phyloP scores from a whole-genome alignment of 225 moss, liverwort and hornwort species.

The Sphagnum tenellum region DNA sequence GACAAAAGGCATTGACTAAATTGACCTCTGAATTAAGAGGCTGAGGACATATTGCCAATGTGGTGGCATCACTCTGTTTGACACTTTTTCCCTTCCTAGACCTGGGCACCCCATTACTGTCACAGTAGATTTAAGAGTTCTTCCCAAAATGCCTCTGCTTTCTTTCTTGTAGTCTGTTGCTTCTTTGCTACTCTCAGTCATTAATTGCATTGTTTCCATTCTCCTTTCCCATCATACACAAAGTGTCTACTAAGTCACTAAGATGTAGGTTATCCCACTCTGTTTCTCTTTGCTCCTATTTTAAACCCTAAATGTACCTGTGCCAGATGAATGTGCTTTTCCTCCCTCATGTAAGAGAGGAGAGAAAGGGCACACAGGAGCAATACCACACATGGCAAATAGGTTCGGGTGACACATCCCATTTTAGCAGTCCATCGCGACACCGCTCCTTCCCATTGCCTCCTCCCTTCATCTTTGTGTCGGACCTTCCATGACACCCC shows the following conservation, averaged over 20 bases:
- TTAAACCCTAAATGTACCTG: too few species aligned
- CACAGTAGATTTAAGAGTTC: too few species aligned
- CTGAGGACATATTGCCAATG: too few species aligned
- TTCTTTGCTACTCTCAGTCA: too few species aligned
- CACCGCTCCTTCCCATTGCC: constrained; percentile 7
- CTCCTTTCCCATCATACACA: background rate
- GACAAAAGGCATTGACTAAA: too few species aligned
- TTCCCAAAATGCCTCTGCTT: too few species aligned
- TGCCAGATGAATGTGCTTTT: constrained; percentile 5
- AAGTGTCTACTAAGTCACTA: background rate
- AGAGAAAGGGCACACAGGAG: constrained; percentile 31
- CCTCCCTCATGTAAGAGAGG: constrained; percentile 26
- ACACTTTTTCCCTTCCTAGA: background rate
- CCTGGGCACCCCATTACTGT: too few species aligned
- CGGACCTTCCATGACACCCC: constrained; percentile 26
- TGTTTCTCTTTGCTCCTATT: constrained; percentile 4
- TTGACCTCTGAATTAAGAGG: too few species aligned
- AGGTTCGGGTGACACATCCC: constrained; percentile 22
- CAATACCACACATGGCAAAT: constrained; percentile 26
- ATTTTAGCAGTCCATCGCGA: constrained; percentile 36
- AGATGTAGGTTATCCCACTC: constrained; percentile 18
- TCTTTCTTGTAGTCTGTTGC: too few species aligned
- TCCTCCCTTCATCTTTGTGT: constrained; percentile 20
- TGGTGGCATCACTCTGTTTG: too few species aligned
- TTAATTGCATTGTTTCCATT: too few species aligned